These are phyloP conservation scores for Neocatenulostroma microsporum DNA, from an alignment of 2,329 filamentous ascomycete species.

Conservation along the genomic window DNA sequence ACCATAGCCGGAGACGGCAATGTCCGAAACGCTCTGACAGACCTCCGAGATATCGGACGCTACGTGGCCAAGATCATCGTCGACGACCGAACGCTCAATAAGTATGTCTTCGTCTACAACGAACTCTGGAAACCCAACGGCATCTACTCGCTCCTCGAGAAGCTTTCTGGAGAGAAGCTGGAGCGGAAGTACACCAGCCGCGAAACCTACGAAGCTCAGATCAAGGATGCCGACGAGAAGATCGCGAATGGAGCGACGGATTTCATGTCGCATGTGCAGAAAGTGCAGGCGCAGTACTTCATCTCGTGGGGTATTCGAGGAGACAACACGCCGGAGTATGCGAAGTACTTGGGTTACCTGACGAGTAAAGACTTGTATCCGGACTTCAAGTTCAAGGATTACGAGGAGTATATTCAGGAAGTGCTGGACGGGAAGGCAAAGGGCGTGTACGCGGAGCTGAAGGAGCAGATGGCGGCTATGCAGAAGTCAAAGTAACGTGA, in stretches of 20 bases:
- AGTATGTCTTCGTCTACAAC: slow-evolving; percentile 43
- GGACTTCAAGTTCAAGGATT: slow-evolving; percentile 38
- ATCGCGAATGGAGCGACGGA: slow-evolving; percentile 32
- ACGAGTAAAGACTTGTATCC: slow-evolving; percentile 48
- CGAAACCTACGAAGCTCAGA: slow-evolving; percentile 29
- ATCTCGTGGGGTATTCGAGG: slow-evolving; percentile 43
- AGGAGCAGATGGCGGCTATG: too few species aligned
- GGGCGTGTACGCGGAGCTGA: slow-evolving; percentile 1
- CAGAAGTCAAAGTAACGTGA: too few species aligned
- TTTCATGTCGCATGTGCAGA: slow-evolving; percentile 15
- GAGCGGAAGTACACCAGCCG: slow-evolving; percentile 24
- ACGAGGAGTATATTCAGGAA: slow-evolving; percentile 1
- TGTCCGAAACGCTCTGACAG: slow-evolving; percentile 37
- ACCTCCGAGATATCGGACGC: slow-evolving; percentile 47
- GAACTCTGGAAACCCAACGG: slow-evolving; percentile 42
- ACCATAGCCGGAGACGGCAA: slow-evolving; percentile 42
- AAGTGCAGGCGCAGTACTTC: slow-evolving; percentile 38
- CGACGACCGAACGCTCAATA: slow-evolving; percentile 49
- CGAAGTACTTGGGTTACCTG: slow-evolving; percentile 45
- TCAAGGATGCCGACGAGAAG: slow-evolving; percentile 29
- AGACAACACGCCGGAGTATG: slow-evolving; percentile 48
- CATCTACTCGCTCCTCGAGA: slow-evolving; percentile 41
- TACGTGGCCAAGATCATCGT: slow-evolving; percentile 46
- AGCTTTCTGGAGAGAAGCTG: slow-evolving; percentile 43
- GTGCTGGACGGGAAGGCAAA: slow-evolving; percentile 1